Conservation (phyloP, 495 filamentous ascomycete genomes). For the Pyrenopolyporus hunteri region DNA sequence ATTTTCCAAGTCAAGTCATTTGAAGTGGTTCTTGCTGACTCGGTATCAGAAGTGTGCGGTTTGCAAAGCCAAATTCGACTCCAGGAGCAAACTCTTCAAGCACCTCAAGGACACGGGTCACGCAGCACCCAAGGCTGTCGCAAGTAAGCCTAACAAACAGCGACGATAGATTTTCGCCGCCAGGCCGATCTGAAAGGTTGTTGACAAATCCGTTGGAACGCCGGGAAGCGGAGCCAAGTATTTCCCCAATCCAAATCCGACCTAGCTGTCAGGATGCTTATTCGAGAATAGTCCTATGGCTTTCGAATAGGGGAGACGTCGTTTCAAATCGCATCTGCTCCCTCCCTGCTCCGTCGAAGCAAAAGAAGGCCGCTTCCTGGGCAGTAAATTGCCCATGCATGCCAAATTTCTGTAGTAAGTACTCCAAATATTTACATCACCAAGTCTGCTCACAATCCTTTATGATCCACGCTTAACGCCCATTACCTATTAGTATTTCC, state of each 20-base stretch:
- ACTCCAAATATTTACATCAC: constrained; percentile 29
- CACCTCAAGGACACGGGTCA: constrained; percentile 72
- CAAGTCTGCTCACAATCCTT: constrained; percentile 11
- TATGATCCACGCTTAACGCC: constrained; percentile 24
- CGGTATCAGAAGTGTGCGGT: constrained; percentile 58
- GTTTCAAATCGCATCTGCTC: background rate
- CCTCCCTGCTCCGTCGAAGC: background rate
- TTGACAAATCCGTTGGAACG: background rate
- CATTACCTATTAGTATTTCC: constrained; percentile 38
- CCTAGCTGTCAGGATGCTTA: too few relatives aligned
- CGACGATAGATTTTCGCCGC: constrained; percentile 39
- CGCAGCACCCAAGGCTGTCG: constrained; percentile 54
- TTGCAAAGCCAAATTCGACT: constrained; percentile 67
- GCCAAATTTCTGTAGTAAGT: constrained; percentile 22
- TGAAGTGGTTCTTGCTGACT: constrained; percentile 5
- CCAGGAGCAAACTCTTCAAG: constrained; percentile 72
- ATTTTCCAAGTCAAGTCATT: background rate
- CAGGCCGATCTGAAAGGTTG: background rate
- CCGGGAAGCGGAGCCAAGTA: constrained; percentile 4
- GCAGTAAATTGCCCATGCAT: constrained; percentile 1
- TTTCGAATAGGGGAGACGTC: background rate
- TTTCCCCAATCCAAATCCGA: constrained; percentile 1
- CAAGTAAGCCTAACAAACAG: constrained; percentile 44
- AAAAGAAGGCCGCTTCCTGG: background rate
- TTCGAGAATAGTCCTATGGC: background rate